Percentiles rank a stretch among this genome's conserved stretches.
phyloP scores from a whole-genome alignment of 1,284 basidiomycete genomes.

The Amylostereum areolatum region DNA sequence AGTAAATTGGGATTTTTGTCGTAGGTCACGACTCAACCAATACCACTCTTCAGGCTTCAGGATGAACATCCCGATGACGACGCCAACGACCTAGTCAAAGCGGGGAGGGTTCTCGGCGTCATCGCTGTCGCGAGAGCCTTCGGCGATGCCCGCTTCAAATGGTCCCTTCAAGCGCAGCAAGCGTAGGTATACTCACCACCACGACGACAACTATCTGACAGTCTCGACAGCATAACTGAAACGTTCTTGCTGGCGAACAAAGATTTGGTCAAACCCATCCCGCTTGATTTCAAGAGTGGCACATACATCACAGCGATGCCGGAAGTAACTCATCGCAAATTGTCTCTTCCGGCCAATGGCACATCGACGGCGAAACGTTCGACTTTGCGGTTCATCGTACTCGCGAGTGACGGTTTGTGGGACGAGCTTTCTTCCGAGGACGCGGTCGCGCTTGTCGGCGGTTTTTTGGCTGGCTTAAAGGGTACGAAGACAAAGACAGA shows the following conservation, averaged over 20 bases:
- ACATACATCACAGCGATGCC: slow-evolving; percentile 93
- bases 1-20: background rate
- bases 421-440: slow-evolving; percentile 94
- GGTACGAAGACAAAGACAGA: slow-evolving; percentile 54
- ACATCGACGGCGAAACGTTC: slow-evolving; percentile 12
- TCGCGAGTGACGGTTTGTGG: slow-evolving; percentile 95
- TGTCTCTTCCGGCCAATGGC: slow-evolving; percentile 34
- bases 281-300: slow-evolving; percentile 72
- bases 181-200: slow-evolving; percentile 41
- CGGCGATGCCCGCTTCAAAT: slow-evolving; percentile 95
- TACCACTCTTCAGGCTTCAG: slow-evolving; percentile 54
- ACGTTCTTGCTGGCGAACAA: slow-evolving; percentile 63
- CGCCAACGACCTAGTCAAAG: slow-evolving; percentile 73
- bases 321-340: slow-evolving; percentile 79
- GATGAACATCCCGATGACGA: slow-evolving; percentile 87
- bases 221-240: slow-evolving; percentile 47
- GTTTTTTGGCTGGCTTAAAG: slow-evolving; percentile 71
- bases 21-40: background rate
- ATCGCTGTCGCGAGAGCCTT: slow-evolving; percentile 94
- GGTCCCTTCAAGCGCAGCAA: slow-evolving; percentile 68
- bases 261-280: slow-evolving; percentile 53
- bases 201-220: background rate
- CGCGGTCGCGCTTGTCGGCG: slow-evolving; percentile 85
- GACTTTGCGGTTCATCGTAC: slow-evolving; percentile 66
- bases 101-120: slow-evolving; percentile 87